phyloP scores from a whole-genome alignment of 306 rosid species.

The Betula pendula region DNA sequence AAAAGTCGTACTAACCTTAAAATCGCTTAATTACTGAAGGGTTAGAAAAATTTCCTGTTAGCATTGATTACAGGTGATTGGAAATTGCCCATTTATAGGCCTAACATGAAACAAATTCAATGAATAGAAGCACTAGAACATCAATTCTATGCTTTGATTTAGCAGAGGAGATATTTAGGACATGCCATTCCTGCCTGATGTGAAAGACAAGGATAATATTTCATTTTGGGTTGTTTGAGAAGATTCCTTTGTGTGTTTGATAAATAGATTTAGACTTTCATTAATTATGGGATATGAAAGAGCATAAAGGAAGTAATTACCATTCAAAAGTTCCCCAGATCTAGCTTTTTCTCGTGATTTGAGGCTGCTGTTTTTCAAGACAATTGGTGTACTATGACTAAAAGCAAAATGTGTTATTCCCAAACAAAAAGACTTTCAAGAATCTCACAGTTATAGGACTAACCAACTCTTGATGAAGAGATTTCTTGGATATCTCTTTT shows the following conservation, averaged over 20 bases:
- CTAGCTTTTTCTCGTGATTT: neutral
- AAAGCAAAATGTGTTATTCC: neutral
- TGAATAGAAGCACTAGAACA: neutral
- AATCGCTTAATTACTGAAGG: neutral
- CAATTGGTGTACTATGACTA: neutral
- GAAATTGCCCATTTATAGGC: neutral
- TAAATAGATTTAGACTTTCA: neutral
- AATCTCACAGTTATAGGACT: neutral
- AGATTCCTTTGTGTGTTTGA: neutral
- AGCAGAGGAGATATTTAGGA: neutral
- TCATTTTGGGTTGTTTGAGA: neutral
- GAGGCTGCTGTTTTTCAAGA: neutral
- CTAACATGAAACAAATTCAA: neutral
- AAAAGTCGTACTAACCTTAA: neutral
- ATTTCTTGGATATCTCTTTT: neutral
- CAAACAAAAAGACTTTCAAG: neutral
- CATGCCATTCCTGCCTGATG: too few relatives aligned
- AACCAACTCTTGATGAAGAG: neutral
- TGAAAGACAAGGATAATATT: too few relatives aligned
- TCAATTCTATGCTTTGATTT: neutral
- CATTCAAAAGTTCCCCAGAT: neutral
- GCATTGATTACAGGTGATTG: neutral
- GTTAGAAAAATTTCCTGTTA: neutral
- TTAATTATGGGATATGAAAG: neutral
- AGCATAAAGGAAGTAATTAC: neutral